These are phyloP conservation scores for Candida coquimbonensis DNA, from an alignment of 805 yeast genomes.

Conservation along the genomic window DNA sequence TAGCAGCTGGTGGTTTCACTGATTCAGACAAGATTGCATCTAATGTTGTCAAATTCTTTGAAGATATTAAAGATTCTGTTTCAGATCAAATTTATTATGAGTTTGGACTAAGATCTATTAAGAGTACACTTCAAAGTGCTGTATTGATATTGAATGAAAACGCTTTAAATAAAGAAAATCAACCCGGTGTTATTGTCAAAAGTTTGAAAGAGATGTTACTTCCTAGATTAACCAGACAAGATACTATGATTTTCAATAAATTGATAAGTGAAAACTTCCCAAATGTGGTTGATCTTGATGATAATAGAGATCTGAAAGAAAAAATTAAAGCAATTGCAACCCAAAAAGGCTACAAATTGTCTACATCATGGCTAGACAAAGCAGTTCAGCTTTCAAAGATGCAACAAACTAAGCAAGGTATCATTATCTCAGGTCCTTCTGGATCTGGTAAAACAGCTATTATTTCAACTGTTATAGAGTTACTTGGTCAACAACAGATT, in stretches of 20 bases:
- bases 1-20: conserved; percentile 65
- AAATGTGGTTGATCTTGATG: conserved; percentile 16
- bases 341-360: conserved; percentile 25
- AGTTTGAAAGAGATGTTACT: conserved; percentile 55
- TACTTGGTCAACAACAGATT: conserved; percentile 31
- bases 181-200: conserved; percentile 33
- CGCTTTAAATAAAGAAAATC: conserved; percentile 11
- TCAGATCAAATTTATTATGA: conserved; percentile 73
- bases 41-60: conserved; percentile 49
- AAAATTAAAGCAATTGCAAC: conserved; percentile 24
- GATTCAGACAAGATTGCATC: conserved; percentile 38
- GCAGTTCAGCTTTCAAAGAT: conserved; percentile 56
- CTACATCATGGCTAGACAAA: conserved; percentile 45
- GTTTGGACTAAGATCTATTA: conserved; percentile 81
- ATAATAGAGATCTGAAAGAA: conserved; percentile 22
- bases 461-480: conserved; percentile 41
- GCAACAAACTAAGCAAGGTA: conserved; percentile 62
- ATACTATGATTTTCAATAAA: conserved; percentile 34
- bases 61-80: conserved; percentile 30
- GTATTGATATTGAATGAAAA: conserved; percentile 35
- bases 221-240: conserved; percentile 59
- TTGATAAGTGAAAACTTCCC: conserved; percentile 24
- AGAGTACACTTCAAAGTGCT: conserved; percentile 54
- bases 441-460: conserved; percentile 68
- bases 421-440: conserved; percentile 71